Evolutionary conservation across 805 yeast species (phyloP).

Genomic region (Starmerella bacillaris): DNA sequence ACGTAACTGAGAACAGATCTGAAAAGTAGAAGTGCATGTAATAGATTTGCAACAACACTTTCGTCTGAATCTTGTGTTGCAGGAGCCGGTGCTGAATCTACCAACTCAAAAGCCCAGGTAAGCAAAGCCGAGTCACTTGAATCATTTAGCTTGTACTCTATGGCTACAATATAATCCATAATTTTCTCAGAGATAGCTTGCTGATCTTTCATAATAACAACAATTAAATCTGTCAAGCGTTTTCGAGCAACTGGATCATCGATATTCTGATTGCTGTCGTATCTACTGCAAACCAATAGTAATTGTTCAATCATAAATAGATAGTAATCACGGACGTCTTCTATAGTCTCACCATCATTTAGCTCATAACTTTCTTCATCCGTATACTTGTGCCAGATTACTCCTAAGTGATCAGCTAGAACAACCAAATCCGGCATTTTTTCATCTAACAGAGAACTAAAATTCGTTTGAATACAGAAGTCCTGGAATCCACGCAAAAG

Average conservation of each 20-base stretch:
- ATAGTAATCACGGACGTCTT: constrained; percentile 34
- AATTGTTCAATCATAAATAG: constrained; percentile 58
- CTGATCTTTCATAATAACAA: constrained; percentile 29
- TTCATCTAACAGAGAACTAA: constrained; percentile 37
- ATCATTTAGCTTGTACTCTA: constrained; percentile 33
- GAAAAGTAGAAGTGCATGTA: constrained; percentile 34
- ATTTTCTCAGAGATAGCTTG: constrained; percentile 34
- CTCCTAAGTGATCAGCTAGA: constrained; percentile 41
- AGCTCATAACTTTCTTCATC: constrained; percentile 26
- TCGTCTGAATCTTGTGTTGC: constrained; percentile 4
- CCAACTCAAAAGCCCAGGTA: constrained; percentile 11
- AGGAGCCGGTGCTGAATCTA: constrained; percentile 6
- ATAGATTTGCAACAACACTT: constrained; percentile 13
- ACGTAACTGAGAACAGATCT: constrained; percentile 52
- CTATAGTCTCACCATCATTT: constrained; percentile 34
- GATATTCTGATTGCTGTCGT: constrained; percentile 42
- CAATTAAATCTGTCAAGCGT: constrained; percentile 40
- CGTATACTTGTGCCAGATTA: constrained; percentile 31
- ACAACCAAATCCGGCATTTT: constrained; percentile 65
- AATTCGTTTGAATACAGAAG: constrained; percentile 37
- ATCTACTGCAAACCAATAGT: constrained; percentile 43
- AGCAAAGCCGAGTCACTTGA: constrained; percentile 10
- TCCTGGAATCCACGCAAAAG: constrained; percentile 48
- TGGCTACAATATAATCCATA: constrained; percentile 33
- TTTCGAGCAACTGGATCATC: constrained; percentile 75